Percentiles rank a stretch among this genome's conserved stretches.
phyloP scores from a whole-genome alignment of 2,329 filamentous ascomycete genomes.

The Scedosporium dehoogii region DNA sequence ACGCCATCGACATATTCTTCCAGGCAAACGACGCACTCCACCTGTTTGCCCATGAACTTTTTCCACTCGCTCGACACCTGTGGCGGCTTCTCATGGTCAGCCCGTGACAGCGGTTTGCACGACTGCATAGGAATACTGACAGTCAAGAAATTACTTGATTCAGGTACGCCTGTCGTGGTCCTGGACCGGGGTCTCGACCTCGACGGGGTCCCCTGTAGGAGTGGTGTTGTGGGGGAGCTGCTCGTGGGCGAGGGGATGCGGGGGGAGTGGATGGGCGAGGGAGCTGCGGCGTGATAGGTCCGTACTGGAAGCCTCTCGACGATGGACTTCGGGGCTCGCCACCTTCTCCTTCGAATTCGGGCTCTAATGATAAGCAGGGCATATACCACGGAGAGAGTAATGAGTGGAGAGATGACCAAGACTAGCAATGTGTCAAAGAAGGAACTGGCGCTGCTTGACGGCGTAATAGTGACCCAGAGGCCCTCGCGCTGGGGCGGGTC shows the following conservation, averaged over 20 bases:
- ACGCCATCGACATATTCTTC: slow-evolving; percentile 95
- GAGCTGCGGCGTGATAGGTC: slow-evolving; percentile 79
- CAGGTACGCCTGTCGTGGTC: slow-evolving; percentile 52
- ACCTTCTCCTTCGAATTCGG: slow-evolving; percentile 77
- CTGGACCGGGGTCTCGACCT: slow-evolving; percentile 52
- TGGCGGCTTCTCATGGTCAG: slow-evolving; percentile 38
- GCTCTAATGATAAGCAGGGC: slow-evolving; percentile 78
- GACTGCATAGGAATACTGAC: slow-evolving; percentile 19
- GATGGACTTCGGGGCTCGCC: slow-evolving; percentile 95
- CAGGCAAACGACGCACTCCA: slow-evolving; percentile 92
- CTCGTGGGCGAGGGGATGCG: slow-evolving; percentile 52
- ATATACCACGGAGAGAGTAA: slow-evolving; percentile 90
- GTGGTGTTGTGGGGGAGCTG: slow-evolving; percentile 67
- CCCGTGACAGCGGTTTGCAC: slow-evolving; percentile 13
- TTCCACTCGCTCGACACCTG: slow-evolving; percentile 41
- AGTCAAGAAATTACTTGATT: slow-evolving; percentile 27
- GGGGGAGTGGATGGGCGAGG: slow-evolving; percentile 46
- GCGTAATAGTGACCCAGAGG: slow-evolving; percentile 93
- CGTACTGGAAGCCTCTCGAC: slow-evolving; percentile 91
- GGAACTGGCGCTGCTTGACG: slow-evolving; percentile 78
- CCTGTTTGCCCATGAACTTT: slow-evolving; percentile 57
- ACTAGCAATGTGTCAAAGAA: slow-evolving; percentile 97
- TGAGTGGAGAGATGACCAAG: slow-evolving; percentile 84
- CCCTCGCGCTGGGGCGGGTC: slow-evolving; percentile 53
- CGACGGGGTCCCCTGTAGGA: slow-evolving; percentile 51